phyloP scores from a whole-genome alignment of 202 grass and related monocot species.

The Zoysia matrella region DNA sequence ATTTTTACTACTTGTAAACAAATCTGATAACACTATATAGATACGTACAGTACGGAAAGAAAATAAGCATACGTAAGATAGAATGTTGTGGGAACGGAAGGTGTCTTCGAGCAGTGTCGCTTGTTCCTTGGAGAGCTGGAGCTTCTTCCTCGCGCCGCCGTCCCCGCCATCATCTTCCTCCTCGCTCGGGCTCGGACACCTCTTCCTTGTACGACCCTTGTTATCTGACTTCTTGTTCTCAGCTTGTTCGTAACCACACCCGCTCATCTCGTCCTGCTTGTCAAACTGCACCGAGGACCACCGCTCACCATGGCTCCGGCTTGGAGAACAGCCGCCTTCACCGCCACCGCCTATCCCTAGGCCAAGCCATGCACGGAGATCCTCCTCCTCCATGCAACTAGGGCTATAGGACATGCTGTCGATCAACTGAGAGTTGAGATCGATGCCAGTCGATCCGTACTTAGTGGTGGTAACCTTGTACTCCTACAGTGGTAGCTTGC shows the following conservation, averaged over 20 bases:
- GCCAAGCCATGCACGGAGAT: constrained; percentile 52
- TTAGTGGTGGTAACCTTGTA: background rate
- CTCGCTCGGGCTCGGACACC: constrained; percentile 26
- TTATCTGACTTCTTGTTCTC: background rate
- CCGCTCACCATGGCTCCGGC: constrained; percentile 37
- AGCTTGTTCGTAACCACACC: background rate
- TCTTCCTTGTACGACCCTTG: background rate
- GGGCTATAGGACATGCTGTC: background rate
- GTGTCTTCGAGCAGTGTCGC: constrained; percentile 61
- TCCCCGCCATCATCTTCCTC: background rate
- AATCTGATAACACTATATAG: no score
- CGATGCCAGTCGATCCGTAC: background rate
- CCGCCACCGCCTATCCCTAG: constrained; percentile 33
- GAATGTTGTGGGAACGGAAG: constrained; percentile 63
- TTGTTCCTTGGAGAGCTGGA: constrained; percentile 73
- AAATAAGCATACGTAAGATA: constrained; percentile 57
- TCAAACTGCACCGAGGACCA: constrained; percentile 1
- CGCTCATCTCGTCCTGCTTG: background rate
- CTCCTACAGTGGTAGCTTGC: constrained; percentile 17
- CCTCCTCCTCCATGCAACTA: constrained; percentile 48
- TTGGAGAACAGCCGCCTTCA: constrained; percentile 31
- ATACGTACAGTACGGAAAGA: background rate
- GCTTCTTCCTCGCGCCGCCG: constrained; percentile 63
- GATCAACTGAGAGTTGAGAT: background rate
- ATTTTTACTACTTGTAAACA: background rate